phyloP scores from a whole-genome alignment of 2,329 filamentous ascomycete genomes.

The Penicillium hesseltinei region DNA sequence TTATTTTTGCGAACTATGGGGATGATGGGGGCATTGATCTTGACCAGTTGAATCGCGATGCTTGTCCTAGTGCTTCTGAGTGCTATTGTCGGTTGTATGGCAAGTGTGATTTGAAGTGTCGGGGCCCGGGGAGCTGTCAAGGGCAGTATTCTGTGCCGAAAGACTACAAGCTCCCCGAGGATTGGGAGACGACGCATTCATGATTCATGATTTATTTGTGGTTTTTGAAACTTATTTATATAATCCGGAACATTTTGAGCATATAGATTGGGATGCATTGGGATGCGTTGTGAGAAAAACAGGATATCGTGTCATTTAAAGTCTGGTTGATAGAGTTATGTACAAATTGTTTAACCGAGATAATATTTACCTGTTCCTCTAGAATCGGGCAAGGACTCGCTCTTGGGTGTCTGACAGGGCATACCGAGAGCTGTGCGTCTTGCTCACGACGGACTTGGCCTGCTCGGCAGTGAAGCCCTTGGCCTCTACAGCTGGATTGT shows the following conservation, averaged over 20 bases:
- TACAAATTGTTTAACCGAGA: conserved; percentile 16
- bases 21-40: conserved; percentile 32
- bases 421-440: conserved; percentile 68
- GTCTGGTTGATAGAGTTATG: not conserved
- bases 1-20: conserved; percentile 43
- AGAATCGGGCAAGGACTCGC: conserved; percentile 71
- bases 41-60: conserved; percentile 36
- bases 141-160: conserved; percentile 43
- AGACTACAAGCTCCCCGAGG: conserved; percentile 37
- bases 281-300: not conserved
- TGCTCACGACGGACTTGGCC: conserved; percentile 66
- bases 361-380: conserved; percentile 5
- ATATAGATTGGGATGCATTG: not conserved
- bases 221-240: conserved; percentile 4
- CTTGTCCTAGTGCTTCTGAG: conserved; percentile 41
- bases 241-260: not conserved
- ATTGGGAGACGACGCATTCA: conserved; percentile 34
- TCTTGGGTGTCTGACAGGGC: conserved; percentile 72
- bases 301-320: conserved; percentile 1
- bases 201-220: conserved; percentile 8
- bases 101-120: conserved; percentile 39
- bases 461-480: conserved; percentile 83
- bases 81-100: conserved; percentile 50
- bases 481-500: conserved; percentile 88
- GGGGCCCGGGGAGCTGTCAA: conserved; percentile 32